Base-by-base conservation (phyloP, 2,329 filamentous ascomycete species). In the Penicillium frequentans region DNA sequence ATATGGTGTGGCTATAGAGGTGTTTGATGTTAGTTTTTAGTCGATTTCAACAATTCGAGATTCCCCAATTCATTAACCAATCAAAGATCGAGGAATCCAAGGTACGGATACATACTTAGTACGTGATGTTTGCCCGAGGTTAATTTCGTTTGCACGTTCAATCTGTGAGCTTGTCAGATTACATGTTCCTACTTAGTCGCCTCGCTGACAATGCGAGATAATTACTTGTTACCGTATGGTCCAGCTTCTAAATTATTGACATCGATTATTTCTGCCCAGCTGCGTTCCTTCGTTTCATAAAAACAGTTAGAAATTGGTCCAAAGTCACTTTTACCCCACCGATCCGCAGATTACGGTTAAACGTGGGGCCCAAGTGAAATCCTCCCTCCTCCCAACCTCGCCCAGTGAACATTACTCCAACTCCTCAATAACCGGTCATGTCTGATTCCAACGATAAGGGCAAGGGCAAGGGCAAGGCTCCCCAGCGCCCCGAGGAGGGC, bases 391-490 rank as follows among this genome's bases (percentile, higher is more conserved):
- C 29, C 55, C 57, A 61, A 14, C 23, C 24, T 27, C 56, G 43
- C 55, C 46, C 39, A 60, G 44, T 52, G 53, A 54, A 62, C 57
- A 49, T n/a, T 49, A 48, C 51, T 31, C 26, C 21, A 27, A 37
- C 54, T 56, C 48, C 52, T 46, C 42, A 51, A 54, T 31, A 52
- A 54, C 42, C 61, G 48, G 57, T 60, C 56, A 75, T 75, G 73
- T 65, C 73, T 31, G 71, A 74, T 52, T 62, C 68, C n/a, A 64
- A 33, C 13, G 31, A 33, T 16, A 33, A 70, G 46, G 67, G 73
- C 42, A 73, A 75, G 62, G 71, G 69, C 26, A 74, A 74, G 62
- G 72, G 69, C 57, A 74, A 74, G 49, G 65, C 64, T 45, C 64
- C 68, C 35, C 52, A 71, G 62, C 60, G 56, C 42, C 55, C 56